Percentiles rank a stretch among this genome's conserved stretches.
These are phyloP conservation scores for Saccharomycopsis malanga DNA, from an alignment of 805 yeast species.

Conservation along the genomic window DNA sequence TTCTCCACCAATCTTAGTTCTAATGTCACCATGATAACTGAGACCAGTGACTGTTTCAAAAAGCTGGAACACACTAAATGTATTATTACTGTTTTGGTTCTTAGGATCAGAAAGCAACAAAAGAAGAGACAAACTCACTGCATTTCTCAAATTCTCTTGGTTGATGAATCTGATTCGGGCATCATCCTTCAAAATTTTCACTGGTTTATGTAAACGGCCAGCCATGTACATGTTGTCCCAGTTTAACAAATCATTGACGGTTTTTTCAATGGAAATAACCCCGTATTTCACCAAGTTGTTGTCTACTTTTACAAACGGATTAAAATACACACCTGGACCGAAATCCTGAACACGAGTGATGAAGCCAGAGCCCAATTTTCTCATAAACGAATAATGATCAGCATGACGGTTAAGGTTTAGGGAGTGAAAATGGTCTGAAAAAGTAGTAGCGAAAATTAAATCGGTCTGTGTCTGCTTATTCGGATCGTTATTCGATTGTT, in stretches of 20 bases:
- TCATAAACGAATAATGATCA: constrained; percentile 68
- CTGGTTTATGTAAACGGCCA: constrained; percentile 93
- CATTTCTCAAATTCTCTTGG: constrained; percentile 71
- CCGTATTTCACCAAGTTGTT: constrained; percentile 76
- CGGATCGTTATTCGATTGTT: constrained; percentile 51
- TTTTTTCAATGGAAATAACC: constrained; percentile 55
- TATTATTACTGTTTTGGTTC: constrained; percentile 10
- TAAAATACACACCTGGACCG: constrained; percentile 92
- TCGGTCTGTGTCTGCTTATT: constrained; percentile 66
- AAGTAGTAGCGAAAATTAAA: constrained; percentile 72
- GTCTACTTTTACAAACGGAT: constrained; percentile 71
- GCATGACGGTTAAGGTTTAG: constrained; percentile 61
- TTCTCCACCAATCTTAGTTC: constrained; percentile 83
- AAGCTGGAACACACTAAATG: constrained; percentile 54
- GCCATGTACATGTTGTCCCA: constrained; percentile 87
- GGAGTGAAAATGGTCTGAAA: constrained; percentile 71
- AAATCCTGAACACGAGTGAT: constrained; percentile 53
- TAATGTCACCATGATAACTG: constrained; percentile 85
- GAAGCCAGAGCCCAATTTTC: constrained; percentile 50
- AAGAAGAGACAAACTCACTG: constrained; percentile 61
- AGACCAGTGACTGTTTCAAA: constrained; percentile 72
- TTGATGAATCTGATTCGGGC: constrained; percentile 57
- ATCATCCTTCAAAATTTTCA: constrained; percentile 62
- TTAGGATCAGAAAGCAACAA: constrained; percentile 35
- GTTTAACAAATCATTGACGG: constrained; percentile 63